Evolutionary conservation across 2,329 filamentous ascomycete species (phyloP), one percentile per base, ranked within the genome.

Genomic region (Colletotrichum lentis): DNA sequence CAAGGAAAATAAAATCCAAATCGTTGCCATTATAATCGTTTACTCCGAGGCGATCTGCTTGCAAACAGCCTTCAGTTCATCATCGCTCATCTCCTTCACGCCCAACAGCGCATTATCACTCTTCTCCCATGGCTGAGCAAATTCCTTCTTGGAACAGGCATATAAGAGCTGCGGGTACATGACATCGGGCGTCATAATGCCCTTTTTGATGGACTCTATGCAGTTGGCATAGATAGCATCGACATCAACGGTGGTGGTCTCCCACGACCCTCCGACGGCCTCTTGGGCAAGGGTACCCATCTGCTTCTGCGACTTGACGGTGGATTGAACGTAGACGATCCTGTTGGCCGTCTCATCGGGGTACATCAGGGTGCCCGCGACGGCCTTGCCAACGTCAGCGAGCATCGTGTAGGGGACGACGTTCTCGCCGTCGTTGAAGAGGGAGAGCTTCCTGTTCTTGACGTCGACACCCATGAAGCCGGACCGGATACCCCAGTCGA

Each of bases 291-390:
- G 55, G 16, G 64, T 69, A 12, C 72, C 47, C 52, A 76, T 59
- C 62, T 74, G 57, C n/a, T 70, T 70, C 64, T 74, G 73, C 49
- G 72, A 73, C 70, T 71, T 73, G 18, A 61, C 20, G 14, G 70
- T 31, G 1, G 70, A 69, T 20, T 74, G 71, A 12, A 76, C 62
- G 24, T 72, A 73, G 3, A 73, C 72, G 18, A 62, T 31, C 3
- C 73, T 60, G 71, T 78, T 77, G 52, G 71, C 71, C n/a, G 75
- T 76, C 70, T 74, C 73, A 43, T 72, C 73, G 2, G 73, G 73
- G 53, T 74, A 70, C 47, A 59, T 27, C 22, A 79, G 71, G 8
- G 74, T 67, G 6, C 69, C 72, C 2, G 72, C 73, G 3, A 76
- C 71, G 16, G 75, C 75, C 6, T 69, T 68, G 14, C 71, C 77